Base-by-base conservation (phyloP, 2,329 filamentous ascomycete genomes). In the Paramyrothecium roridum region DNA sequence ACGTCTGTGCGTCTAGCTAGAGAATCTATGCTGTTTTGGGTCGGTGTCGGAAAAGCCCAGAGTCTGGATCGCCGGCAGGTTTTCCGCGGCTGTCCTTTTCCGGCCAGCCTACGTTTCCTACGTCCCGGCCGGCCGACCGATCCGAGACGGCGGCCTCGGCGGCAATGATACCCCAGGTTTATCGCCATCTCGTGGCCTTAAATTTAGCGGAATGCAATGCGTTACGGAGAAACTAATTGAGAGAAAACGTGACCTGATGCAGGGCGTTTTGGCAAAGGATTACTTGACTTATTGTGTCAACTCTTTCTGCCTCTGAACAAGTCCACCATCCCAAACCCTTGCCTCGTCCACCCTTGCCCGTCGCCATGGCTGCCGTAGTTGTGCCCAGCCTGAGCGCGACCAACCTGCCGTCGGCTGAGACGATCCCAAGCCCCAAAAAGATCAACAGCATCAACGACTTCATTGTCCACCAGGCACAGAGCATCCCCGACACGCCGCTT, bases 381-480 rank as follows among this genome's bases (percentile, higher is more conserved):
- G 48, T 34, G n/a, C 57, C 57, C 17, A 40, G 48, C 46, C 37
- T 56, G 49, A 48, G 53, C 30, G 49, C 48, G 13, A n/a, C 53
- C 23, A 50, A 55, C 8, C 40, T 48, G 46, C 46, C 8, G 6
- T 48, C 46, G 22, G 8, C 37, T 17, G 23, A 50, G n/a, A 21
- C 40, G 7, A 20, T 30, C 12, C 34, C 50, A n/a, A 48, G 50
- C 20, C 51, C 54, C 2, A 33, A 58, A 20, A 54, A 61, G 49
- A 61, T 61, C 45, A 61, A 58, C 30, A 54, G 56, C 37, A 62
- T 63, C 53, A 62, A 62, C 48, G 61, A 63, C 46, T 61, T 63
- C 19, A 59, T 63, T 10, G 21, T 61, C 3, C 59, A 61, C 33
- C 57, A 61, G 52, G 59, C 61, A 3, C 52, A 54, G 23, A 58